Conservation (phyloP, 2,329 filamentous ascomycete genomes). For the Aureobasidium sp. region DNA sequence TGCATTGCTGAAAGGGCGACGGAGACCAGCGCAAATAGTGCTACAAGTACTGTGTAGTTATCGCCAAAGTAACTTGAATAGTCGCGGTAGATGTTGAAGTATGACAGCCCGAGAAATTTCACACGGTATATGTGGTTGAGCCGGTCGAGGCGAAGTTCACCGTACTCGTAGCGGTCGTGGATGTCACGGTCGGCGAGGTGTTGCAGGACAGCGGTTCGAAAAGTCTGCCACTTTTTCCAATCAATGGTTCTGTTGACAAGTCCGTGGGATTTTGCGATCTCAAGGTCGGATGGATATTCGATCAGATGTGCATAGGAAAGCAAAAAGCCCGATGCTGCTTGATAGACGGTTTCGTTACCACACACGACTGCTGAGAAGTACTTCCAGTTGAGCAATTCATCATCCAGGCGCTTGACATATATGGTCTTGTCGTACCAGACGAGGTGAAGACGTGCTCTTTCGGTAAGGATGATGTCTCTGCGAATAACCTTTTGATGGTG, state of each 20-base stretch:
- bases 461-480: neutral
- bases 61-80: constrained; percentile 13
- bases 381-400: neutral
- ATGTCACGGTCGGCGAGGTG: neutral
- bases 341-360: neutral
- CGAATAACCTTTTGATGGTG: neutral
- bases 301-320: neutral
- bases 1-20: constrained; percentile 14
- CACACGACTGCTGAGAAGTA: neutral
- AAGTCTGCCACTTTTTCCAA: neutral
- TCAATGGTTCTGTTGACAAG: neutral
- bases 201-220: neutral
- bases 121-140: constrained; percentile 14
- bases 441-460: neutral
- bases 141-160: constrained; percentile 13
- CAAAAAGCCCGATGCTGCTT: neutral
- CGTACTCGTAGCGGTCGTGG: constrained; percentile 12
- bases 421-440: neutral
- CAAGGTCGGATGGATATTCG: neutral
- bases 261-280: neutral
- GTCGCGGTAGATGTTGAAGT: constrained; percentile 5
- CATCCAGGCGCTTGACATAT: neutral
- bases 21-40: constrained; percentile 9
- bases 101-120: neutral
- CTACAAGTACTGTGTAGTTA: constrained; percentile 8